phyloP scores from a whole-genome alignment of 2,329 filamentous ascomycete species.

The Pseudophaeomoniella oleicola region DNA sequence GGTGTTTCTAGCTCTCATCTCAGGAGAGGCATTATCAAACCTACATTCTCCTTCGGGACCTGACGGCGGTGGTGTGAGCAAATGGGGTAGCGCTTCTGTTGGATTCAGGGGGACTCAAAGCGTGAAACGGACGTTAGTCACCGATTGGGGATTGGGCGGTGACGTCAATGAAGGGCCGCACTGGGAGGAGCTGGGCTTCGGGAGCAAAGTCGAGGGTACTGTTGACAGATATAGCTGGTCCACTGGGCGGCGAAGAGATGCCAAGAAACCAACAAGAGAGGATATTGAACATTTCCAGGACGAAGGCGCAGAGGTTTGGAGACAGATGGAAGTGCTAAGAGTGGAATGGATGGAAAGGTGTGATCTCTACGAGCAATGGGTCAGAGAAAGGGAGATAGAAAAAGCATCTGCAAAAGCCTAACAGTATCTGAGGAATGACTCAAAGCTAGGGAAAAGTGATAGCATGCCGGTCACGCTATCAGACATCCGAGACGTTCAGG shows the following conservation, averaged over 20 bases:
- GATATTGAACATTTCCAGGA: slow-evolving; percentile 47
- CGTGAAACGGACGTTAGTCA: slow-evolving; percentile 60
- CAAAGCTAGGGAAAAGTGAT: no score
- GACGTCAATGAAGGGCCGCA: slow-evolving; percentile 35
- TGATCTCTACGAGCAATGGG: slow-evolving; percentile 23
- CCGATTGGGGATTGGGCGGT: slow-evolving; percentile 63
- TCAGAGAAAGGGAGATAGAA: slow-evolving; percentile 12
- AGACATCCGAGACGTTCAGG: no score
- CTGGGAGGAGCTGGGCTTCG: slow-evolving; percentile 14
- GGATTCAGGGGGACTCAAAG: slow-evolving; percentile 43
- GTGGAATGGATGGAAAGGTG: slow-evolving; percentile 46
- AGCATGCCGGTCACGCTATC: no score
- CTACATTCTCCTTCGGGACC: slow-evolving; percentile 35
- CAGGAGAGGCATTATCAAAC: slow-evolving; percentile 29
- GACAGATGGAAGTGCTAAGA: slow-evolving; percentile 57
- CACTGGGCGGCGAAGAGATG: slow-evolving; percentile 43
- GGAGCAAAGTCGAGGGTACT: neutral
- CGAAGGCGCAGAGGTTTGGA: slow-evolving; percentile 49
- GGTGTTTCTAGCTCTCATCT: slow-evolving; percentile 62
- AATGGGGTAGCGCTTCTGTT: slow-evolving; percentile 73
- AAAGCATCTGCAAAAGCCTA: no score
- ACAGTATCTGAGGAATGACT: no score
- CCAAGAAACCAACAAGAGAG: slow-evolving; percentile 45
- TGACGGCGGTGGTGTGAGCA: slow-evolving; percentile 46
- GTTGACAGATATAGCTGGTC: slow-evolving; percentile 31